A percentile compares a stretch with the other conserved stretches of the same genome.
These are phyloP conservation scores for Tephrocybe sp. DNA, from an alignment of 768 basidiomycete species.

Conservation along the genomic window DNA sequence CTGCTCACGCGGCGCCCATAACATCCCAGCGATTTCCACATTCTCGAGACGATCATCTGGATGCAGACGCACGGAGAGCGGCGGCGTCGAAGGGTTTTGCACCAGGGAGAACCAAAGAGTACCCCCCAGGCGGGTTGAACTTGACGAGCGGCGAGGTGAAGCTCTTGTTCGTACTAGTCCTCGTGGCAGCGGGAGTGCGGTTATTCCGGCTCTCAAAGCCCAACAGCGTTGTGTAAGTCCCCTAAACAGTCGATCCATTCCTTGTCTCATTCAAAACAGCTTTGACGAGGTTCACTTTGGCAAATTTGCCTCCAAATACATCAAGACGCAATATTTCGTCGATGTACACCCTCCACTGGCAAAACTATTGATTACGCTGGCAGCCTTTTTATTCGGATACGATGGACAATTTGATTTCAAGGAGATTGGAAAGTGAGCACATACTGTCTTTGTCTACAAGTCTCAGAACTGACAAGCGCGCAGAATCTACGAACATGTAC, in stretches of 20 bases:
- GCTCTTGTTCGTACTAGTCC: conserved; percentile 60
- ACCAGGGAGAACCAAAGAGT: conserved; percentile 46
- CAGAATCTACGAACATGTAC: conserved; percentile 83
- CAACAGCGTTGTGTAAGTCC: conserved; percentile 85
- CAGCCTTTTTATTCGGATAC: conserved; percentile 84
- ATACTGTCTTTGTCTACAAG: neutral
- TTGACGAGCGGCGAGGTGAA: conserved; percentile 77
- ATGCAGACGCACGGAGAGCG: conserved; percentile 70
- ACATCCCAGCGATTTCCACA: conserved; percentile 63
- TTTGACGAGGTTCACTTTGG: conserved; percentile 99
- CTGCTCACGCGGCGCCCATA: conserved; percentile 35
- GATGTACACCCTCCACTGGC: conserved; percentile 98
- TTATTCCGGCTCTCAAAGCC: conserved; percentile 85
- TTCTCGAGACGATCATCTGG: conserved; percentile 62
- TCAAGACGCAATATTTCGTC: conserved; percentile 88
- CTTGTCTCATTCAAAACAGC: conserved; percentile 35
- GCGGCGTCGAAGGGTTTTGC: conserved; percentile 67
- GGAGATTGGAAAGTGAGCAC: conserved; percentile 89
- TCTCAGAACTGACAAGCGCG: neutral
- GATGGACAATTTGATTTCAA: conserved; percentile 96
- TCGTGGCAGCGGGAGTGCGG: conserved; percentile 80
- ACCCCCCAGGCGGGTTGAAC: conserved; percentile 61
- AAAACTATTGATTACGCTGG: conserved; percentile 91
- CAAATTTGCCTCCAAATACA: conserved; percentile 93
- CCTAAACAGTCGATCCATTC: neutral